Conservation (phyloP, 768 basidiomycete species). For the Russula sp. region DNA sequence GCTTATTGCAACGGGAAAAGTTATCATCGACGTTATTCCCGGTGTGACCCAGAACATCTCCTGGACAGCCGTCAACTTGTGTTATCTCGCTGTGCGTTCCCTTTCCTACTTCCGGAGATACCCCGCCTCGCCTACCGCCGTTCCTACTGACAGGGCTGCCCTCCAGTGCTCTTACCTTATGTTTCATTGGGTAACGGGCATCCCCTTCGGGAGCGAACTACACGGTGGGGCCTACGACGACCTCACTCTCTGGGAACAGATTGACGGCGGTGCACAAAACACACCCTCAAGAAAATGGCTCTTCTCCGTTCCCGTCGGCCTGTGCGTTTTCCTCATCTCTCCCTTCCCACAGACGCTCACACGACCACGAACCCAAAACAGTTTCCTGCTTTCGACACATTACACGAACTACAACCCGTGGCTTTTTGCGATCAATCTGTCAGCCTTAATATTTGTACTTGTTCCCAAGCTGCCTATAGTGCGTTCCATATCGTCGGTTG, state of each 20-base stretch:
- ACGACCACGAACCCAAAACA: constrained; percentile 16
- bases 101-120: not conserved
- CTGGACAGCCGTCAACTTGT: constrained; percentile 91
- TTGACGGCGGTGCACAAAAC: constrained; percentile 97
- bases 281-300: constrained; percentile 99
- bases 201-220: constrained; percentile 85
- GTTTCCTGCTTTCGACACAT: constrained; percentile 95
- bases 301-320: constrained; percentile 77
- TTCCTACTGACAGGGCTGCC: not conserved
- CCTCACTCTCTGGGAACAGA: constrained; percentile 98
- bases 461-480: constrained; percentile 97
- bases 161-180: constrained; percentile 74
- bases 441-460: constrained; percentile 75
- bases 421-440: constrained; percentile 87
- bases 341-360: constrained; percentile 17
- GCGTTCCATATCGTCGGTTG: constrained; percentile 32
- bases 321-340: constrained; percentile 54
- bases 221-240: constrained; percentile 96
- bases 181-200: constrained; percentile 98
- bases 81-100: constrained; percentile 80
- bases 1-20: constrained; percentile 85
- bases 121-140: not conserved
- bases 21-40: constrained; percentile 90
- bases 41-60: constrained; percentile 92
- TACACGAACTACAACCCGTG: constrained; percentile 97